Base-by-base conservation (phyloP, 1,284 basidiomycete genomes). In the Sutorius eximius region DNA sequence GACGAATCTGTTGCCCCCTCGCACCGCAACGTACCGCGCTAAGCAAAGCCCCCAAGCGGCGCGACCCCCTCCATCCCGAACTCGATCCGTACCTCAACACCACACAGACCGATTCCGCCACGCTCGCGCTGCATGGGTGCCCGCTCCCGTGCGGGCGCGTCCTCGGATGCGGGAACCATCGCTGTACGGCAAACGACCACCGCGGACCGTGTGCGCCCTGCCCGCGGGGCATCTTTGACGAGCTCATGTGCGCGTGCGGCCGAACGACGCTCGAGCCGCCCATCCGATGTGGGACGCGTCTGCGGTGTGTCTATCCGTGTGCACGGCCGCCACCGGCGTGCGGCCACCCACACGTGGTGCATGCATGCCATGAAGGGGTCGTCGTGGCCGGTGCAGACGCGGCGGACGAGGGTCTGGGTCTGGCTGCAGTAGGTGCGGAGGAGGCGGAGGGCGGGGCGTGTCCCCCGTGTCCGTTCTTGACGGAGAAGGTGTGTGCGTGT, bases 141-240 rank as follows among this genome's bases (percentile, higher is more conserved):
- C 88, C 91, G 63, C 67, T 93, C 3, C 77, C 86, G 0, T 95
- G 92, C 59, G 86, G 84, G 18, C 91, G 87, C 69, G 61, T 77
- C 62, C 75, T 95, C 24, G 73, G 71, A 10, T 95, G 92, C 60
- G 91, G 90, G 1, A 82, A 86, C 51, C 92, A 95, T 67, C 73
- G 64, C 6, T 94, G 94, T 68, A 83, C 88, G 56, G 80, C 83
- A 62, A 76, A 78, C 32, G 94, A 97, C 67, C 95, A 98, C 71
- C 83, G 80, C 57, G 91, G 91, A 0, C 73, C 80, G 0, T 97
- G 95, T 67, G 86, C 82, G 3, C 80, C 86, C 12, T 97, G 95
- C 72, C 75, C 95, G 49, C 80, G 86, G 64, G 93, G 92, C 36
- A 87, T 87, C 0, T 98, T 95, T 61, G 93, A 95, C 52, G 95